Evolutionary conservation across 306 rosid species (phyloP), one percentile per base, ranked within the genome.

Genomic region (Trichosanthes truncata): DNA sequence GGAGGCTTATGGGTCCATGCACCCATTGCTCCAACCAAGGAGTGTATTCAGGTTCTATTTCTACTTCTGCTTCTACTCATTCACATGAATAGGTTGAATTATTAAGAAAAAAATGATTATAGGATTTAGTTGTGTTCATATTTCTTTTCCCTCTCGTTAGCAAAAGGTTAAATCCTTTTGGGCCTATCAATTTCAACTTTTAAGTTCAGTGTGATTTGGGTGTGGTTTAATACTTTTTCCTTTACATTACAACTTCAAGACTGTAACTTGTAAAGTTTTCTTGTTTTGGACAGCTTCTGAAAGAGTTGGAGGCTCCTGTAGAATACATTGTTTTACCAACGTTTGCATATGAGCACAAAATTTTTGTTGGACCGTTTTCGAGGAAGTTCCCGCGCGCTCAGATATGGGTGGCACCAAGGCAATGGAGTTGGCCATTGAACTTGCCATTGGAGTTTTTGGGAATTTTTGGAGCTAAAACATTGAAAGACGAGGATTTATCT

Each of bases 381-480:
- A 87, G 99, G 82, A 90, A 87, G 83, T 95, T 95, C 74, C 97
- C 97, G 15, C 91, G 79, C 9, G 98, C 99, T 81, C 90, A 84
- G 49, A 86, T 91, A 78, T 93, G 99, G 99, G 99, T 95, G 80
- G 97, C 98, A 46, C 98, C 99, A 66, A 91, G 99, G 85, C 99
- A 93, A 82, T 95, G 98, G 98, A 95, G 99, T 86, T 95, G 99
- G 99, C 99, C 99, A 14, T 79, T 95, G 87, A 93, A 95, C 81
- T 84, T 95, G 77, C 99, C 99, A 2, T 85, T 95, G 76, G 96
- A 90, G 66, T 95, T 95, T 85, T 88, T 91, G 0, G 99, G 97
- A 43, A 91, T 95, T 84, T 93, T 95, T 74, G 94, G 93, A 6
- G 86, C 99, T 29, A 91, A 84, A 79, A 90, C 93, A 79, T 88